A percentile compares a stretch with the other conserved stretches of the same genome.
These are phyloP conservation scores for Westerdykella sp. DNA, from an alignment of 2,329 filamentous ascomycete species.

Conservation along the genomic window DNA sequence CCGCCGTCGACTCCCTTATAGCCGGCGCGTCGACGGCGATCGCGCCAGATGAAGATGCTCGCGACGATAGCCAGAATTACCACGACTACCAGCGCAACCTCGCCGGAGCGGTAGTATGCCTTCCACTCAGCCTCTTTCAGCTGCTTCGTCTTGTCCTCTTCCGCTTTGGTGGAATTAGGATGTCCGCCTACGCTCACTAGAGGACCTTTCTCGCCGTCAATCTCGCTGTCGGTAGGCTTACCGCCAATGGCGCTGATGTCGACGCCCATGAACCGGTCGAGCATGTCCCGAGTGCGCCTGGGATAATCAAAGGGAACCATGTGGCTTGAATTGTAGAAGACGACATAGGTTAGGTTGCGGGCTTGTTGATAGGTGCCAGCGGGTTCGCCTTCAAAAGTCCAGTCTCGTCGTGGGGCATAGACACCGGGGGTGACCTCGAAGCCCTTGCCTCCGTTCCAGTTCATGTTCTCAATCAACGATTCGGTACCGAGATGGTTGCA, in stretches of 20 bases:
- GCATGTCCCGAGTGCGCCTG: conserved; percentile 84
- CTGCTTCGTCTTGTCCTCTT: conserved; percentile 62
- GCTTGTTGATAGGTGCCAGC: conserved; percentile 93
- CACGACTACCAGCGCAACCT: conserved; percentile 77
- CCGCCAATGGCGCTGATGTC: conserved; percentile 87
- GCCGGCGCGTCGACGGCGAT: conserved; percentile 43
- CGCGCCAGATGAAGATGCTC: conserved; percentile 63
- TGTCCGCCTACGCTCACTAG: conserved; percentile 72
- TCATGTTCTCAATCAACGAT: conserved; percentile 78
- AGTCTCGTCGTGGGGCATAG: conserved; percentile 86
- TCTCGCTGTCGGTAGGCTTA: conserved; percentile 65
- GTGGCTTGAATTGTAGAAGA: conserved; percentile 92
- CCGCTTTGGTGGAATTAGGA: conserved; percentile 61
- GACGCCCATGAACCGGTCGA: conserved; percentile 91
- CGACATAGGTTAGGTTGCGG: conserved; percentile 88
- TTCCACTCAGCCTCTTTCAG: conserved; percentile 82
- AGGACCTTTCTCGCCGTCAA: conserved; percentile 78
- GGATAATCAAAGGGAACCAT: conserved; percentile 97
- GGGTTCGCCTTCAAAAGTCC: conserved; percentile 83
- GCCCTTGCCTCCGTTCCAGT: conserved; percentile 86
- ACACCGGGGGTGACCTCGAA: conserved; percentile 84
- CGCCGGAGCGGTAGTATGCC: conserved; percentile 81
- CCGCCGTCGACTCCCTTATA: conserved; percentile 40
- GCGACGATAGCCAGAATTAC: conserved; percentile 65
- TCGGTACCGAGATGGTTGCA: conserved; percentile 97